These are phyloP conservation scores for Lepidopterella palustris DNA, from an alignment of 495 filamentous ascomycete genomes.

Conservation along the genomic window DNA sequence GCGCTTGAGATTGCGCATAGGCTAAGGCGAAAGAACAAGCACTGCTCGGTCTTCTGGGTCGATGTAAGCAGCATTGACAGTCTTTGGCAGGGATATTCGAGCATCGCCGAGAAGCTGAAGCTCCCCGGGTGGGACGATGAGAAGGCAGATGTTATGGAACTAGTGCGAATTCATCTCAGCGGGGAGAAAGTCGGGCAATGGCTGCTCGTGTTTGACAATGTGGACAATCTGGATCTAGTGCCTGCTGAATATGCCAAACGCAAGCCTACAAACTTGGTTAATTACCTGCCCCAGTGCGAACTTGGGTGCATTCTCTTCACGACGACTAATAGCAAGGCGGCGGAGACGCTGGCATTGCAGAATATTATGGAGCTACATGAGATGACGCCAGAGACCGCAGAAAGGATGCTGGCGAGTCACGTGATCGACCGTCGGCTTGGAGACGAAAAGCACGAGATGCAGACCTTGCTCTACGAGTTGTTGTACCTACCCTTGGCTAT, in stretches of 20 bases:
- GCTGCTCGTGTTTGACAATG: not conserved
- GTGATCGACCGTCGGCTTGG: no score
- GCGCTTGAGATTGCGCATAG: slow-evolving; percentile 16
- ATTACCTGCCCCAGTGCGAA: not conserved
- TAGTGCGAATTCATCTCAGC: not conserved
- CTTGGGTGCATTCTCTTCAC: not conserved
- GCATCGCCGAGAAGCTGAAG: not conserved
- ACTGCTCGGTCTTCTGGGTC: not conserved
- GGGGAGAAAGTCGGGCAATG: not conserved
- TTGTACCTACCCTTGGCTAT: not conserved
- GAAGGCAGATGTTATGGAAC: not conserved
- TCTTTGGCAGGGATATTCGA: not conserved
- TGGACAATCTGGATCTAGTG: not conserved
- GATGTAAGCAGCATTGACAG: not conserved
- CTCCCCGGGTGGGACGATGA: not conserved
- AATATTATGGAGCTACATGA: not conserved
- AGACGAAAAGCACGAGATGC: no score
- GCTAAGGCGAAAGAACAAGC: no score
- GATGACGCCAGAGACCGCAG: not conserved
- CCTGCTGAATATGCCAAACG: no score
- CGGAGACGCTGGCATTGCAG: not conserved
- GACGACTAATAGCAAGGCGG: not conserved
- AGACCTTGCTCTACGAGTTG: not conserved
- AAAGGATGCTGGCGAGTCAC: no score
- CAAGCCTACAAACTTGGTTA: not conserved